phyloP scores from a whole-genome alignment of 164 flowering plant genomes.

The Umbellularia californica region DNA sequence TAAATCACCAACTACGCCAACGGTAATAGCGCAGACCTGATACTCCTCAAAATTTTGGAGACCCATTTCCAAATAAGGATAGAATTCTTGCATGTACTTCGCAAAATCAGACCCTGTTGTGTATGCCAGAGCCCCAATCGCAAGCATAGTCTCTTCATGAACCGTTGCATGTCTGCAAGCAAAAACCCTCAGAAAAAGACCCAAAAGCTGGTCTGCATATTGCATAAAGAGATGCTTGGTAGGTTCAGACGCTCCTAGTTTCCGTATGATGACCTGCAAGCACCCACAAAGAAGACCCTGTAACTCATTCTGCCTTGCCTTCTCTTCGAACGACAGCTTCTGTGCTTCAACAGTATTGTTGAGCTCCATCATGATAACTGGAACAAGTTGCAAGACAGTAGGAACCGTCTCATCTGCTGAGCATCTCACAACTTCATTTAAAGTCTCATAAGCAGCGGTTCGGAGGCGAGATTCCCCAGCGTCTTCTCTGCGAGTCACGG shows the following conservation, averaged over 20 bases:
- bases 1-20: conserved; percentile 61
- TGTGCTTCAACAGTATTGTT: conserved; percentile 48
- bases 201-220: conserved; percentile 61
- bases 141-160: conserved; percentile 69
- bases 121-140: conserved; percentile 64
- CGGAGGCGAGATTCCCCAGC: conserved; percentile 59
- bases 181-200: conserved; percentile 52
- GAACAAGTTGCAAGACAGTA: conserved; percentile 45
- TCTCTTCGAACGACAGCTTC: conserved; percentile 46
- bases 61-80: conserved; percentile 57
- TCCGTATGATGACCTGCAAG: conserved; percentile 58
- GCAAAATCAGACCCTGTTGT: conserved; percentile 44
- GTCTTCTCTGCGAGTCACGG: conserved; percentile 53
- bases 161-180: conserved; percentile 53
- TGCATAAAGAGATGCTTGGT: conserved; percentile 45
- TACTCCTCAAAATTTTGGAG: conserved; percentile 67
- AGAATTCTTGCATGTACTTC: conserved; percentile 56
- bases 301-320: conserved; percentile 48
- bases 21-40: conserved; percentile 60
- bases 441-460: conserved; percentile 55
- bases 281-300: conserved; percentile 67
- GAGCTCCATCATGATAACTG: conserved; percentile 54
- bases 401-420: conserved; percentile 56
- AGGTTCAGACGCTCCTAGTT: conserved; percentile 41
- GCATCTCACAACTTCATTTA: conserved; percentile 65